Conservation (phyloP, 78 protist species). For the Tieghemostelium lacteum region DNA sequence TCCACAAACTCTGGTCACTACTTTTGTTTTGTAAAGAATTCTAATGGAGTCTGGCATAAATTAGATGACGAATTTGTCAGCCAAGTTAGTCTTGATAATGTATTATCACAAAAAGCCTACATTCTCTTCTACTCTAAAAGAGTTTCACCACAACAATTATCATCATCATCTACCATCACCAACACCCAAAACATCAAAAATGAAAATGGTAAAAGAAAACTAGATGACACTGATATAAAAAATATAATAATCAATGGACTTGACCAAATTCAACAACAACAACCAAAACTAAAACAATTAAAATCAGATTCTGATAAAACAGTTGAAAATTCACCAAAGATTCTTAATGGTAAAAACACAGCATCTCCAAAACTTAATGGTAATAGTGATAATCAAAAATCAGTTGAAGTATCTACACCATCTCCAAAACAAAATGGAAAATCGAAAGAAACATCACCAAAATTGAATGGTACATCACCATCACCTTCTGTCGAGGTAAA, state of each 20-base stretch:
- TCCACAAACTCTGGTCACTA: conserved; percentile 92
- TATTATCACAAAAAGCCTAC: conserved; percentile 69
- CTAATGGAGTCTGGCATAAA: conserved; percentile 69
- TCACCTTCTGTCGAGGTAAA: too few species aligned
- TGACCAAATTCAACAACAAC: too few species aligned
- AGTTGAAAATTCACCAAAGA: conserved; percentile 6
- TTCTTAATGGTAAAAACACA: neutral
- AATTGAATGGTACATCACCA: too few species aligned
- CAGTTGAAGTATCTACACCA: too few species aligned
- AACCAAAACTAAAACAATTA: too few species aligned
- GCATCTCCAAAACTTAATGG: too few species aligned
- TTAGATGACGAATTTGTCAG: conserved; percentile 67
- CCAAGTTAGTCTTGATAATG: conserved; percentile 49
- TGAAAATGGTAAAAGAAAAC: neutral
- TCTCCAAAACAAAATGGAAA: conserved; percentile 5
- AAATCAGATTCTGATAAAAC: neutral
- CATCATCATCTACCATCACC: neutral
- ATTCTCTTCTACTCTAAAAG: conserved; percentile 79
- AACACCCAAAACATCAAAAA: neutral
- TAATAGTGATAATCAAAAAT: too few species aligned
- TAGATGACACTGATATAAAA: neutral
- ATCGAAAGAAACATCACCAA: neutral
- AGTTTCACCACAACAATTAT: neutral
- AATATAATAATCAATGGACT: too few species aligned
- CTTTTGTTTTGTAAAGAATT: conserved; percentile 71